Percentiles rank a stretch among this genome's conserved stretches.
phyloP scores from a whole-genome alignment of 2,329 filamentous ascomycete genomes.

The Byssoonygena ceratinophila region DNA sequence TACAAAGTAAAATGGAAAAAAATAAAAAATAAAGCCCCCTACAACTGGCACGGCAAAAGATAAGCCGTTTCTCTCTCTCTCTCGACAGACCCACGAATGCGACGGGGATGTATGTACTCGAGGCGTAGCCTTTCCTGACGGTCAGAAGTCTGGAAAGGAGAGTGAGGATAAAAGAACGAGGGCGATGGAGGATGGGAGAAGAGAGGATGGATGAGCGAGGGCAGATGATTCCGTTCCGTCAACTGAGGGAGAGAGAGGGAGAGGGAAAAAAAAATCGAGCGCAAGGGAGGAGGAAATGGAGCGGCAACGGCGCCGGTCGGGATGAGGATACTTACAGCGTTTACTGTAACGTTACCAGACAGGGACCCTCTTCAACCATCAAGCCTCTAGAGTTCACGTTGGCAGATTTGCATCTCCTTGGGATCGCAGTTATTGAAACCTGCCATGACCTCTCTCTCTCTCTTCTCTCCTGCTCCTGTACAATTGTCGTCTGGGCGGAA shows the following conservation, averaged over 20 bases:
- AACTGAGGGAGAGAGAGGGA: conserved; percentile 18
- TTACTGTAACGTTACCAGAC: not conserved
- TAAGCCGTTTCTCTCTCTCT: not conserved
- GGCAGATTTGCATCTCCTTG: not conserved
- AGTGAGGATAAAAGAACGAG: conserved; percentile 17
- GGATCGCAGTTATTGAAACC: not conserved
- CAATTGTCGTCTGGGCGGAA: too few species aligned
- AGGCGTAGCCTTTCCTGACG: conserved; percentile 2
- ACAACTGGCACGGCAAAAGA: not conserved
- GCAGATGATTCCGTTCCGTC: conserved; percentile 18
- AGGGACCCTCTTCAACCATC: not conserved
- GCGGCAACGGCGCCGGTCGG: conserved; percentile 13
- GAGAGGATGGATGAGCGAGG: conserved; percentile 19
- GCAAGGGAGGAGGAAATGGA: conserved; percentile 1
- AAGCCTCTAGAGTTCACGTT: not conserved
- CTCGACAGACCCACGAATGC: conserved; percentile 1
- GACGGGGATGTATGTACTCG: not conserved
- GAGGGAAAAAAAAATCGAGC: conserved; percentile 18
- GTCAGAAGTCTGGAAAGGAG: conserved; percentile 12
- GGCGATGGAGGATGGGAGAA: conserved; percentile 16
- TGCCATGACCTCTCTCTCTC: not conserved
- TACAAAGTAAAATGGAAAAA: conserved; percentile 4
- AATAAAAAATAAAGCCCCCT: not conserved
- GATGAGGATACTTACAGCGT: not conserved
- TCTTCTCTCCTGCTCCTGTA: too few species aligned